These are phyloP conservation scores for Lycium barbarum DNA, from an alignment of 257 asterid species.

Conservation along the genomic window DNA sequence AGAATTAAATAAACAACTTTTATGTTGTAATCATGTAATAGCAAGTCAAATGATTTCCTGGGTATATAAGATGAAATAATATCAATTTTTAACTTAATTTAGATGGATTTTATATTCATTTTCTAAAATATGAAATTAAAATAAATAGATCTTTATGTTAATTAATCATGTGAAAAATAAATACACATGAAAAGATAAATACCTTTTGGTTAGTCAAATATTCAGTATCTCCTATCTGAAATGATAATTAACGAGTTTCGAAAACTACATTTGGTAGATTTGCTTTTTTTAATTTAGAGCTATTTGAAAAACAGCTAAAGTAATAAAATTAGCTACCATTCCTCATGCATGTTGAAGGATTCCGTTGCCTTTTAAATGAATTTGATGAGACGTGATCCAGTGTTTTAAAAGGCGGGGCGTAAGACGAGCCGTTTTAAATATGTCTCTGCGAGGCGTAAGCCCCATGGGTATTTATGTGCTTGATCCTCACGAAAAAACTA, in stretches of 20 bases:
- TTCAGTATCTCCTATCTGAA: not conserved
- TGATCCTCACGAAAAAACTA: too few species aligned
- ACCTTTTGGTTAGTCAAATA: not conserved
- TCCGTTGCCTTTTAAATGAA: too few species aligned
- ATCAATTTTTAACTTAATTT: not conserved
- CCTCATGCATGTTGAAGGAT: not conserved
- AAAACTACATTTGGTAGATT: constrained; percentile 16
- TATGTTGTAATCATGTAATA: not conserved
- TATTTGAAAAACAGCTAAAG: not conserved
- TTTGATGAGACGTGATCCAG: too few species aligned
- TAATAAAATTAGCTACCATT: not conserved
- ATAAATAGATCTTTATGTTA: not conserved
- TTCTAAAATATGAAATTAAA: not conserved
- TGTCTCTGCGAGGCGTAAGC: too few species aligned
- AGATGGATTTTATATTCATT: constrained; percentile 17
- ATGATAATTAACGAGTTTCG: not conserved
- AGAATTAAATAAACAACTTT: not conserved
- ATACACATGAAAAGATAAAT: not conserved
- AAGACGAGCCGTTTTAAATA: too few species aligned
- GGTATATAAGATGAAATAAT: not conserved
- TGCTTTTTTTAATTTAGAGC: not conserved
- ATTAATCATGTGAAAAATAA: not conserved
- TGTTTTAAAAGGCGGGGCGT: too few species aligned
- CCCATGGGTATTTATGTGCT: too few species aligned
- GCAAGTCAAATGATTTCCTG: not conserved